Evolutionary conservation across 2,329 filamentous ascomycete genomes (phyloP).

Genomic region (Remersonia thermophila): DNA sequence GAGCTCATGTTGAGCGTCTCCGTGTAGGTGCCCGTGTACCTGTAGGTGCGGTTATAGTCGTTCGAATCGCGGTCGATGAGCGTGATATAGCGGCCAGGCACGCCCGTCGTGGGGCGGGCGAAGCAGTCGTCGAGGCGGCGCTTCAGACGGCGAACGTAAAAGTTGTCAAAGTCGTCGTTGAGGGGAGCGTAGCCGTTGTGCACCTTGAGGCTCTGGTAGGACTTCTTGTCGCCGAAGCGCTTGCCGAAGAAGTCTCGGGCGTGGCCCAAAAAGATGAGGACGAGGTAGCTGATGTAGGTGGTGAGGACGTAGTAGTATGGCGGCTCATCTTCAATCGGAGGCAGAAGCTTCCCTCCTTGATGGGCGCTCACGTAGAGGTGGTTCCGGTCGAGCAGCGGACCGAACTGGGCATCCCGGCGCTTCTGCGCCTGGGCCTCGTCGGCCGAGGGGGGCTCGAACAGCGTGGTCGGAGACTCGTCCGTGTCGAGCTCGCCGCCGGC

Average conservation of each 20-base stretch:
- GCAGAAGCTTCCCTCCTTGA: slow-evolving; percentile 64
- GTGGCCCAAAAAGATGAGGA: slow-evolving; percentile 90
- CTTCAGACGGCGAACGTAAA: slow-evolving; percentile 88
- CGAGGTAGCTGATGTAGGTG: slow-evolving; percentile 95
- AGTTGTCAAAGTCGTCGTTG: slow-evolving; percentile 98
- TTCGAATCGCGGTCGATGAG: slow-evolving; percentile 81
- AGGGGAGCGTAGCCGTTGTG: slow-evolving; percentile 86
- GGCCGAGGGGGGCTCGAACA: slow-evolving; percentile 81
- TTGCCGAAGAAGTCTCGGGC: slow-evolving; percentile 97
- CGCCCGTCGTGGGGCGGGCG: slow-evolving; percentile 79
- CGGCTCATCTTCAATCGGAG: slow-evolving; percentile 86
- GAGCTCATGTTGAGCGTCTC: slow-evolving; percentile 98
- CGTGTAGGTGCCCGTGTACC: slow-evolving; percentile 77
- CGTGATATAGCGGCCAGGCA: slow-evolving; percentile 88
- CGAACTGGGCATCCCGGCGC: slow-evolving; percentile 80
- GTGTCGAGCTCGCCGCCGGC: slow-evolving; percentile 60
- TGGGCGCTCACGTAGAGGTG: slow-evolving; percentile 88
- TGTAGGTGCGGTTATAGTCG: slow-evolving; percentile 84
- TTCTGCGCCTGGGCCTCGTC: slow-evolving; percentile 66
- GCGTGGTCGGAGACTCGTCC: slow-evolving; percentile 61
- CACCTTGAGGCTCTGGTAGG: slow-evolving; percentile 70
- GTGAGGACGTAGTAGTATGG: slow-evolving; percentile 95
- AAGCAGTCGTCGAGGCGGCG: slow-evolving; percentile 95
- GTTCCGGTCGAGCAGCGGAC: slow-evolving; percentile 63
- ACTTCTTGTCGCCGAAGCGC: slow-evolving; percentile 71